Percentiles rank a stretch among this genome's conserved stretches.
Evolutionary conservation across 169 alveolate species (phyloP).

Genomic region (Theileria parva): DNA sequence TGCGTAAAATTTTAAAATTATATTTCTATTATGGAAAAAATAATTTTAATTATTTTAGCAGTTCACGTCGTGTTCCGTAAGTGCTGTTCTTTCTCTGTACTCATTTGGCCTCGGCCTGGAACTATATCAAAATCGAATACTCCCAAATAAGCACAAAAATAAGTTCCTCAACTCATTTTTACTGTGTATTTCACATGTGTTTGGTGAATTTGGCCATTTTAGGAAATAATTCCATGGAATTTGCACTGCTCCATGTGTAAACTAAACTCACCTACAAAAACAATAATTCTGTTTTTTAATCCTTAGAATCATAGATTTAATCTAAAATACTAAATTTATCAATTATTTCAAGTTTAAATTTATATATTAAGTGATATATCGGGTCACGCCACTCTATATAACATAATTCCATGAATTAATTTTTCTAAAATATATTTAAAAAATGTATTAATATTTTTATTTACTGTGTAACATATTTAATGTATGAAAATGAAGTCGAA

Average conservation of each 20-base stretch:
- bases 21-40: neutral
- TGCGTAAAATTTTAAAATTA: neutral
- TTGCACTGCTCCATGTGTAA: neutral
- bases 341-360: neutral
- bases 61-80: neutral
- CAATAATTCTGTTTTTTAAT: too few relatives aligned
- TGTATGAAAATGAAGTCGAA: neutral
- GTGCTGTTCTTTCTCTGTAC: constrained; percentile 7
- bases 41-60: neutral
- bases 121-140: neutral
- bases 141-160: neutral
- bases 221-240: neutral
- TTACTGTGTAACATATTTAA: neutral
- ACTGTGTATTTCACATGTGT: neutral
- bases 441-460: neutral
- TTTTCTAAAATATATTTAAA: too few relatives aligned
- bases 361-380: neutral
- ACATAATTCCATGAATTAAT: neutral
- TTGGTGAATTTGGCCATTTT: neutral
- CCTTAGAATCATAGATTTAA: neutral
- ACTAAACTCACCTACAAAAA: too few relatives aligned
- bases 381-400: neutral
- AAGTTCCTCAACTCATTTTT: neutral
- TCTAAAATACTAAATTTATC: neutral
- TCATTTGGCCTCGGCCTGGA: neutral